Evolutionary conservation across 371 early-diverging fungal genomes (phyloP), one percentile per base, ranked within the genome.

Genomic region (Apophysomyces ossiformis): DNA sequence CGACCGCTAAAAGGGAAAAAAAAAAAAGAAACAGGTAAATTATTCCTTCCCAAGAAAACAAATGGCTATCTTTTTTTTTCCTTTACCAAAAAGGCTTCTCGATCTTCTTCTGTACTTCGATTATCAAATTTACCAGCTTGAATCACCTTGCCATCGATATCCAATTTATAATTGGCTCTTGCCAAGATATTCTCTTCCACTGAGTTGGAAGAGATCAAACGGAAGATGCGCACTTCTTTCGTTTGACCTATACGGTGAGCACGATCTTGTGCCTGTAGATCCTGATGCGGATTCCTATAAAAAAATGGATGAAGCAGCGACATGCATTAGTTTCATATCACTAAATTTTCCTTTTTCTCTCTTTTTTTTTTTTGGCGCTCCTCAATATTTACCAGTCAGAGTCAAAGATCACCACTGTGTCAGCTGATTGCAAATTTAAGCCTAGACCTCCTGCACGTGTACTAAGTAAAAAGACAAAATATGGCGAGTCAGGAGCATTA

Each of bases 191-290:
- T 91, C 78, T 99, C 99, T 83, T 99, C 99, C 41, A 99, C 89
- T 0, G 99, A 95, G 56, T 94, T 92, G 35, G 90, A 89, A 1
- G 96, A 95, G 46, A 99, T 94, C 58, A 99, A 76, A 39, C 99
- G 90, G 77, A 98, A 92, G 60, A 99, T 96, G 50, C 95, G 91
- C 35, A 99, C 99, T 82, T 99, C 99, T 70, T 97, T 98, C 15
- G 93, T 99, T 81, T 99, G 99, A 16, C 99, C 99, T 70, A 99
- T 99, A 79, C 99, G 93, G 82, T 99, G 99, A 0, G 99, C 99
- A 78, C 99, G 95, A 81, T 99, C 99, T 81, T 99, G 99, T 5
- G 99, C 99, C 84, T 99, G 99, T 41, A 99, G 85, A 84, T 99
- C 99, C 65, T 95, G 95, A 71, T 98, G 97, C 18, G 99, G 99